These are phyloP conservation scores for Mollisiaceae sp. DNA, from an alignment of 2,329 filamentous ascomycete genomes.

Conservation along the genomic window DNA sequence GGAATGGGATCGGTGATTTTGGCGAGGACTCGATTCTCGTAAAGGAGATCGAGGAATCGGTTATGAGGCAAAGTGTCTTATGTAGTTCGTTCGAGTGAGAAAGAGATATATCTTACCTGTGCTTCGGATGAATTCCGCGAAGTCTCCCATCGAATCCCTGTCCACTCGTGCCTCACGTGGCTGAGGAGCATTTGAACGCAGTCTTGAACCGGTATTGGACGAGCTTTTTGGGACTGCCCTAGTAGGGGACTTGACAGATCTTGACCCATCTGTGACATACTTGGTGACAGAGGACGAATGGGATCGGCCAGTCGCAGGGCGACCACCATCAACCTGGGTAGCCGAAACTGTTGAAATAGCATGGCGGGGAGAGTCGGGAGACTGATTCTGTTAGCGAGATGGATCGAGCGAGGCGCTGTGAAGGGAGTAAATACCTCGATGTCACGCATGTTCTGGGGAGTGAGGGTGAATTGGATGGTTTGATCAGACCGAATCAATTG, in stretches of 20 bases:
- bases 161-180: slow-evolving; percentile 77
- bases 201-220: slow-evolving; percentile 31
- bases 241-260: slow-evolving; percentile 24
- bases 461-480: slow-evolving; percentile 82
- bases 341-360: slow-evolving; percentile 17
- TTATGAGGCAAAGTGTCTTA: not conserved
- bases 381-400: slow-evolving; percentile 17
- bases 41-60: not conserved
- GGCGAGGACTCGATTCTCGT: not conserved
- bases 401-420: not conserved
- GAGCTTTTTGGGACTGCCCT: slow-evolving; percentile 24
- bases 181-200: slow-evolving; percentile 36
- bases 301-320: slow-evolving; percentile 35
- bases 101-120: slow-evolving; percentile 50
- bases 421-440: slow-evolving; percentile 64
- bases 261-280: slow-evolving; percentile 23
- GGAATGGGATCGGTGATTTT: not conserved
- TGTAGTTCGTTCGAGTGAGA: not conserved
- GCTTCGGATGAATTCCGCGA: slow-evolving; percentile 87
- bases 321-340: slow-evolving; percentile 22
- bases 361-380: slow-evolving; percentile 33
- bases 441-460: slow-evolving; percentile 78
- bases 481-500: slow-evolving; percentile 81
- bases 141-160: slow-evolving; percentile 76
- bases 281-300: slow-evolving; percentile 38